These are phyloP conservation scores for Trametes maxima DNA, from an alignment of 768 basidiomycete species.

Conservation along the genomic window DNA sequence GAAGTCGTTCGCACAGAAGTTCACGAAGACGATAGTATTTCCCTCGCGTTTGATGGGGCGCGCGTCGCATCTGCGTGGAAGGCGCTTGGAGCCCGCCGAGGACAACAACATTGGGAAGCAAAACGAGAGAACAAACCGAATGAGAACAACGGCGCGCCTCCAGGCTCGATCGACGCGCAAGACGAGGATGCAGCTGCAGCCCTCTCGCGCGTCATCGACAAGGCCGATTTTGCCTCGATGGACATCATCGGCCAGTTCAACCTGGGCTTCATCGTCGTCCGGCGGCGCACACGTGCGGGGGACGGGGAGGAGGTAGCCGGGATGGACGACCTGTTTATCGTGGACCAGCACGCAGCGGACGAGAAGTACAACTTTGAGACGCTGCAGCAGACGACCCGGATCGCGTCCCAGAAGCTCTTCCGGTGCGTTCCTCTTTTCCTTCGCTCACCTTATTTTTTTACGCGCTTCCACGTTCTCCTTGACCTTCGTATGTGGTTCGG, in stretches of 20 bases:
- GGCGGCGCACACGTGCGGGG: conserved; percentile 46
- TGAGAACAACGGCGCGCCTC: conserved; percentile 16
- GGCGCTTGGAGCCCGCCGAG: conserved; percentile 4
- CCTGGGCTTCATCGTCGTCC: conserved; percentile 87
- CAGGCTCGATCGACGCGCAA: conserved; percentile 45
- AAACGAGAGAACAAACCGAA: not conserved
- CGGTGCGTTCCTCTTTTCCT: conserved; percentile 50
- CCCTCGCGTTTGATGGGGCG: conserved; percentile 16
- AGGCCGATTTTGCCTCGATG: conserved; percentile 85
- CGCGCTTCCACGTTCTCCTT: too few species aligned
- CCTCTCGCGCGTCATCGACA: conserved; percentile 83
- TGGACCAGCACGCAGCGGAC: conserved; percentile 97
- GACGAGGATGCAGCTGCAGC: conserved; percentile 60
- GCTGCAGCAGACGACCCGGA: conserved; percentile 85
- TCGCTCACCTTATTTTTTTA: not conserved
- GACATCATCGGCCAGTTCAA: conserved; percentile 93
- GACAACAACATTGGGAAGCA: conserved; percentile 9
- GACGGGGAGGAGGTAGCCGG: conserved; percentile 18
- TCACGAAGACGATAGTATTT: not conserved
- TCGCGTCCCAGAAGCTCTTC: conserved; percentile 84
- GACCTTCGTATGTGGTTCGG: too few species aligned
- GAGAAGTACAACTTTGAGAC: conserved; percentile 99
- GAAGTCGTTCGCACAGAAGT: conserved; percentile 22
- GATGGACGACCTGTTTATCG: conserved; percentile 91
- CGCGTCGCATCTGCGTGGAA: conserved; percentile 14